phyloP scores from a whole-genome alignment of 2,329 filamentous ascomycete genomes.

The Epicoccum sorghinum region DNA sequence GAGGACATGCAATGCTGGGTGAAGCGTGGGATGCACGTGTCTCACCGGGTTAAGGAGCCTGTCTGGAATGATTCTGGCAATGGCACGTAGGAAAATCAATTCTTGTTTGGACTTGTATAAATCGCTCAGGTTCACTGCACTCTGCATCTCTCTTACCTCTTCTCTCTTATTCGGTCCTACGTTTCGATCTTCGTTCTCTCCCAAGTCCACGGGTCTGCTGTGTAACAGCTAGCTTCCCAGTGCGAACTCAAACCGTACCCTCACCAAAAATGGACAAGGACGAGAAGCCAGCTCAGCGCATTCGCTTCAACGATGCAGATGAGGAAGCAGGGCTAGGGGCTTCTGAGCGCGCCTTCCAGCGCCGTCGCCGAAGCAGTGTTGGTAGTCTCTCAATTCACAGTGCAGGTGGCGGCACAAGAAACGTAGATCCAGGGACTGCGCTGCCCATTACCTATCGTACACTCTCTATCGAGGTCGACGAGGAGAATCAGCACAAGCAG shows the following conservation, averaged over 20 bases:
- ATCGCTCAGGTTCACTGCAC: conserved; percentile 11
- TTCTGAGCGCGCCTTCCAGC: conserved; percentile 26
- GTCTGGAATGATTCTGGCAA: neutral
- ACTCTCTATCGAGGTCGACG: conserved; percentile 52
- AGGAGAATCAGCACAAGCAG: conserved; percentile 38
- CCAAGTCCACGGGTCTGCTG: conserved; percentile 15
- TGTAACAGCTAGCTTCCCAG: conserved; percentile 14
- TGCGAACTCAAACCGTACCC: neutral
- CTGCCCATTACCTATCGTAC: conserved; percentile 54
- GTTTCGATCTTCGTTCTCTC: conserved; percentile 3
- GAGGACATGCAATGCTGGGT: neutral
- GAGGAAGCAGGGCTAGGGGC: conserved; percentile 43
- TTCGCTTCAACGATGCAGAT: conserved; percentile 33
- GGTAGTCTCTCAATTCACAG: conserved; percentile 44
- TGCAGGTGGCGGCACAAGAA: conserved; percentile 40
- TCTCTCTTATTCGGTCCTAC: conserved; percentile 7
- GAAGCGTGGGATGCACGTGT: conserved; percentile 8
- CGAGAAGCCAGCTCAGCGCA: conserved; percentile 26
- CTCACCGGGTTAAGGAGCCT: conserved; percentile 1
- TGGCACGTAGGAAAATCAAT: conserved; percentile 9
- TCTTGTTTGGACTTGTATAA: conserved; percentile 12
- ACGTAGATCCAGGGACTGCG: conserved; percentile 51
- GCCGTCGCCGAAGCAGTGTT: conserved; percentile 42
- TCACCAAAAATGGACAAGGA: conserved; percentile 34
- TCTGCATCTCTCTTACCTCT: conserved; percentile 9